Evolutionary conservation across 768 basidiomycete species (phyloP).

Genomic region (Termitomyces sp.): DNA sequence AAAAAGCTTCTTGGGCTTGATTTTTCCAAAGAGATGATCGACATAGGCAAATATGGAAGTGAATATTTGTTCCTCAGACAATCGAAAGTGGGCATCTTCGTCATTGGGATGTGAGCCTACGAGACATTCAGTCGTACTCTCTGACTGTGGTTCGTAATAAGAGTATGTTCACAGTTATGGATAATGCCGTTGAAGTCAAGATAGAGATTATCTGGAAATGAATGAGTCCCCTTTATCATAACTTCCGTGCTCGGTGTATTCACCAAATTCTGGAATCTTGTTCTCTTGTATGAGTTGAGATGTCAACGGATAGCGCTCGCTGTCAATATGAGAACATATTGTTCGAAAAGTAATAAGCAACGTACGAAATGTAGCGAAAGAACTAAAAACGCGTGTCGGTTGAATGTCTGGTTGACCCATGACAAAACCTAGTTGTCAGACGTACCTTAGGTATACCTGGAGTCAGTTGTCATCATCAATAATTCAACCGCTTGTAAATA

Average conservation of each 20-base stretch:
- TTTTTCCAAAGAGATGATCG: constrained; percentile 93
- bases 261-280: constrained; percentile 97
- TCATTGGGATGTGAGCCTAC: constrained; percentile 94
- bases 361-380: constrained; percentile 94
- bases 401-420: not conserved
- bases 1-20: constrained; percentile 95
- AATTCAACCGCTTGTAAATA: not conserved
- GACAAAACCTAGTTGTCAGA: constrained; percentile 1
- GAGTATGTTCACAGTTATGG: constrained; percentile 56
- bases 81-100: constrained; percentile 89
- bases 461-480: not conserved
- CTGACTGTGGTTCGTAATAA: not conserved
- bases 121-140: not conserved
- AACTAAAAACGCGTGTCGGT: constrained; percentile 48
- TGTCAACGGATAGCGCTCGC: constrained; percentile 96
- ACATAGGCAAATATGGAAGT: constrained; percentile 96
- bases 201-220: constrained; percentile 71
- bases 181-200: constrained; percentile 94
- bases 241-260: constrained; percentile 13
- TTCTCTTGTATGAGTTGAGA: constrained; percentile 98
- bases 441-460: constrained; percentile 64
- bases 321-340: constrained; percentile 24
- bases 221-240: constrained; percentile 4
- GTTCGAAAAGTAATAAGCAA: constrained; percentile 2
- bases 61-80: constrained; percentile 96